These are phyloP conservation scores for Punica granatum DNA, from an alignment of 345 rosid species.

Conservation along the genomic window DNA sequence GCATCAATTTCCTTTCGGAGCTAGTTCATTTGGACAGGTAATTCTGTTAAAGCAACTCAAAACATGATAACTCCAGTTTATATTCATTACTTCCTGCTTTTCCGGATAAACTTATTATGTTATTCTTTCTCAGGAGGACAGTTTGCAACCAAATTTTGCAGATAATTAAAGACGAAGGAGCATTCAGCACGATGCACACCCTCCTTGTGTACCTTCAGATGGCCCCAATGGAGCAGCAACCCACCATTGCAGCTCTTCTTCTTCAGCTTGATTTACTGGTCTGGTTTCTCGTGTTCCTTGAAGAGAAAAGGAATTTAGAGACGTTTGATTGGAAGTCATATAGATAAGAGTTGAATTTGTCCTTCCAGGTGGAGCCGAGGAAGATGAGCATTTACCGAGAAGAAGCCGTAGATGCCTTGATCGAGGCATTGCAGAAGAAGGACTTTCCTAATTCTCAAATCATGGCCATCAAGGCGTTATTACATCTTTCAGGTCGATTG, in stretches of 20 bases:
- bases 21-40: slow-evolving; percentile 56
- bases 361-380: slow-evolving; percentile 47
- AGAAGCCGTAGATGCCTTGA: slow-evolving; percentile 51
- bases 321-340: not conserved
- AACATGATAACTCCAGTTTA: not conserved
- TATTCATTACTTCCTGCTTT: not conserved
- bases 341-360: not conserved
- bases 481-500: slow-evolving; percentile 42
- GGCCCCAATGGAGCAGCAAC: slow-evolving; percentile 62
- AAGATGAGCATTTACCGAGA: slow-evolving; percentile 76
- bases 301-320: not conserved
- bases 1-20: slow-evolving; percentile 47
- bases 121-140: slow-evolving; percentile 35
- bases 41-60: not conserved
- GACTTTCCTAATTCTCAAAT: slow-evolving; percentile 48
- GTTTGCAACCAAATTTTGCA: slow-evolving; percentile 41
- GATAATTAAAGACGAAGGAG: slow-evolving; percentile 50
- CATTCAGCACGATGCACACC: slow-evolving; percentile 63
- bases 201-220: slow-evolving; percentile 65
- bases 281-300: slow-evolving; percentile 8
- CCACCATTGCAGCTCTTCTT: slow-evolving; percentile 50
- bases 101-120: not conserved
- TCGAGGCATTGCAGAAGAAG: slow-evolving; percentile 46
- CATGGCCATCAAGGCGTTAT: slow-evolving; percentile 41
- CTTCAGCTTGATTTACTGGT: slow-evolving; percentile 71